phyloP scores from a whole-genome alignment of 495 filamentous ascomycete genomes.

The Cenococcum geophilum region DNA sequence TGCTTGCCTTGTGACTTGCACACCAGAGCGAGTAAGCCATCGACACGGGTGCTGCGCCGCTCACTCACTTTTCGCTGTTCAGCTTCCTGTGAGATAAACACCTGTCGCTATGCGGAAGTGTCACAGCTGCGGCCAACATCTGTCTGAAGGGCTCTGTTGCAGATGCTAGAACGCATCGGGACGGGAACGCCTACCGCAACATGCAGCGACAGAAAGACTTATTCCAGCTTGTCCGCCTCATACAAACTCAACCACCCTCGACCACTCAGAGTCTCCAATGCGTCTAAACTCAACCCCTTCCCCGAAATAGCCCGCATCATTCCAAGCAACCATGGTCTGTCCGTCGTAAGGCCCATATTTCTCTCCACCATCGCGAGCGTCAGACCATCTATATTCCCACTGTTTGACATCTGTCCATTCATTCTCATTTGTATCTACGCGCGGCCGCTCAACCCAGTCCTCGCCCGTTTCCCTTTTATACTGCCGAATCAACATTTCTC shows the following conservation, averaged over 20 bases:
- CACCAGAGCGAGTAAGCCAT: background rate
- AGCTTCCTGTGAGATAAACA: background rate
- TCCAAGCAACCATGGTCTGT: constrained; percentile 79
- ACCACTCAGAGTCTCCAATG: constrained; percentile 59
- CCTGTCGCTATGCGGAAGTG: background rate
- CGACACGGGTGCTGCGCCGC: background rate
- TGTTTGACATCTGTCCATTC: constrained; percentile 39
- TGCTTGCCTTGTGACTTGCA: background rate
- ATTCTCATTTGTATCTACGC: constrained; percentile 20
- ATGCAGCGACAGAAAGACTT: background rate
- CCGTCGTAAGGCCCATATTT: constrained; percentile 83
- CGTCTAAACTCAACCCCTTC: constrained; percentile 84
- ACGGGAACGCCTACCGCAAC: background rate
- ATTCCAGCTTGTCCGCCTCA: constrained; percentile 5
- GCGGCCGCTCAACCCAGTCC: constrained; percentile 67
- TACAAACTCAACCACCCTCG: constrained; percentile 50
- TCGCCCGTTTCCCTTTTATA: constrained; percentile 86
- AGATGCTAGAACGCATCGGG: constrained; percentile 1
- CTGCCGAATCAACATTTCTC: constrained; percentile 77
- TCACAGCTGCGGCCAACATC: background rate
- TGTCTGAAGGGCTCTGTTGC: background rate
- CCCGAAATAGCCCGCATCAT: constrained; percentile 85
- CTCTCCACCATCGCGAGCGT: constrained; percentile 73
- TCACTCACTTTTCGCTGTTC: background rate
- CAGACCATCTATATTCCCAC: constrained; percentile 92